Percentiles rank a stretch among this genome's conserved stretches.
Evolutionary conservation across 2,329 filamentous ascomycete genomes (phyloP).

Genomic region (Neonectria ditissima): DNA sequence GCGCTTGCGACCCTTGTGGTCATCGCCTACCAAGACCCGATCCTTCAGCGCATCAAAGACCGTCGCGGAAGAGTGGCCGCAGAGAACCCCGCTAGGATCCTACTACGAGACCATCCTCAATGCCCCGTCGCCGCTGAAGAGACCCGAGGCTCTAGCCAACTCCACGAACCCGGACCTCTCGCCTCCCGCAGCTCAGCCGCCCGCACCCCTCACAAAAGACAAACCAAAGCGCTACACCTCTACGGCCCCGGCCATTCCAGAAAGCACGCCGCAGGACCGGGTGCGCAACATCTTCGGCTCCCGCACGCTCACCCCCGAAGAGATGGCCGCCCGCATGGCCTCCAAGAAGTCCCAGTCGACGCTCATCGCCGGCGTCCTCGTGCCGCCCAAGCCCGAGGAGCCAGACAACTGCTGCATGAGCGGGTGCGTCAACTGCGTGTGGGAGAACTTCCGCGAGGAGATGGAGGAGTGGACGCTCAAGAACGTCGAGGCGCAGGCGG

Average conservation of each 20-base stretch:
- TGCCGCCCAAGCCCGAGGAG: slow-evolving; percentile 87
- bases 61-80: slow-evolving; percentile 48
- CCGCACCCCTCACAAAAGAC: slow-evolving; percentile 39
- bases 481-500: slow-evolving; percentile 71
- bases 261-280: slow-evolving; percentile 59
- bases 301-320: slow-evolving; percentile 77
- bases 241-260: slow-evolving; percentile 12
- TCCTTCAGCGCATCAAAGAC: slow-evolving; percentile 42
- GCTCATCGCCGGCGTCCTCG: slow-evolving; percentile 80
- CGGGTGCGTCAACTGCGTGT: slow-evolving; percentile 97
- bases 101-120: slow-evolving; percentile 71
- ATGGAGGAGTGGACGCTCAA: slow-evolving; percentile 86
- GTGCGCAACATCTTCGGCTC: slow-evolving; percentile 84
- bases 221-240: slow-evolving; percentile 21
- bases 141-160: slow-evolving; percentile 59
- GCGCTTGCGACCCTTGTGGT: slow-evolving; percentile 46
- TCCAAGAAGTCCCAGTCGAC: slow-evolving; percentile 69
- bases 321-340: slow-evolving; percentile 71
- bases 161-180: slow-evolving; percentile 48
- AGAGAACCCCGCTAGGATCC: slow-evolving; percentile 62
- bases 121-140: slow-evolving; percentile 53
- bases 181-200: slow-evolving; percentile 32
- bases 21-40: slow-evolving; percentile 38
- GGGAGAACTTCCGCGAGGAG: slow-evolving; percentile 92
- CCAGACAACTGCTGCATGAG: slow-evolving; percentile 99